Conservation (phyloP, 768 basidiomycete species). For the Termitomyces sp. region DNA sequence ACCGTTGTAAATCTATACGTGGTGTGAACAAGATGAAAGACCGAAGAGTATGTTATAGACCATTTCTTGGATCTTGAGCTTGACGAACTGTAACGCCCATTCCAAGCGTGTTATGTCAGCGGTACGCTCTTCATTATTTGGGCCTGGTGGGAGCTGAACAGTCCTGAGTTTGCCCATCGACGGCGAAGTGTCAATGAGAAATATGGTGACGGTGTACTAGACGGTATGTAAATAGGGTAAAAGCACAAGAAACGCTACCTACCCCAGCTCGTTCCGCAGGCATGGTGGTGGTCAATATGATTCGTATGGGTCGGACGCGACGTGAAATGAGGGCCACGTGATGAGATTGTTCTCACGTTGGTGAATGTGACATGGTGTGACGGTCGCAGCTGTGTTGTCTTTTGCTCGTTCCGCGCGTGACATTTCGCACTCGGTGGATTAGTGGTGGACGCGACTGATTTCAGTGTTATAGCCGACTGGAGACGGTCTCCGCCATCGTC, state of each 20-base stretch:
- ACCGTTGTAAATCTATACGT: conserved; percentile 74
- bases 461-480: conserved; percentile 10
- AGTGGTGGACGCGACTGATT: conserved; percentile 22
- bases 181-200: conserved; percentile 82
- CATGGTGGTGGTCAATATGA: conserved; percentile 39
- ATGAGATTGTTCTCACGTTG: conserved; percentile 17
- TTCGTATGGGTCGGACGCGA: conserved; percentile 27
- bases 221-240: conserved; percentile 10
- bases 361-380: conserved; percentile 18
- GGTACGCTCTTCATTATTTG: conserved; percentile 43
- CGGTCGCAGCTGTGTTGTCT: conserved; percentile 21
- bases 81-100: conserved; percentile 81
- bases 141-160: conserved; percentile 49
- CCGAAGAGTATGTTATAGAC: conserved; percentile 26
- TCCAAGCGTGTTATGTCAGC: conserved; percentile 73
- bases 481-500: conserved; percentile 5
- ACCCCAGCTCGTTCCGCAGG: conserved; percentile 79
- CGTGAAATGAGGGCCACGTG: conserved; percentile 26
- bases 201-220: conserved; percentile 85
- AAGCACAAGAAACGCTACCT: conserved; percentile 19
- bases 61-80: conserved; percentile 90
- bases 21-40: neutral
- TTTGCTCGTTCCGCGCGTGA: conserved; percentile 28
- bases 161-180: conserved; percentile 70
- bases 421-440: conserved; percentile 18